Percentiles rank a stretch among this genome's conserved stretches.
Evolutionary conservation across 306 rosid genomes (phyloP).

Genomic region (Prosopis cineraria): DNA sequence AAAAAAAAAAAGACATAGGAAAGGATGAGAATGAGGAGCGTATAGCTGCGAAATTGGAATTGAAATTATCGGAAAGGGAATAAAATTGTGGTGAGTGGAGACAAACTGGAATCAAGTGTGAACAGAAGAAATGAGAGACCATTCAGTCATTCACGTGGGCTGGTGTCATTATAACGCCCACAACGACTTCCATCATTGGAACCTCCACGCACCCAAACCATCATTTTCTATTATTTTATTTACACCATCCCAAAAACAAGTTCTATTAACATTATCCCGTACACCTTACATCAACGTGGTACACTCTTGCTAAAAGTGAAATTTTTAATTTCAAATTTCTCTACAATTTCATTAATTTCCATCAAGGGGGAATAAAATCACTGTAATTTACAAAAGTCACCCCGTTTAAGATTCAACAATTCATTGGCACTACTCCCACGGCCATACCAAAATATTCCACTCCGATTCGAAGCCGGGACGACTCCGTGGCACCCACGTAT

Average conservation of each 20-base stretch:
- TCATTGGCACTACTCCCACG: not conserved
- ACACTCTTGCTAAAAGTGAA: too few species aligned
- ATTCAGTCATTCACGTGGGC: constrained; percentile 46
- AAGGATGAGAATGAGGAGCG: too few species aligned
- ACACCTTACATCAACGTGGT: not conserved
- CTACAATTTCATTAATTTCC: constrained; percentile 32
- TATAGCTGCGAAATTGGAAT: not conserved
- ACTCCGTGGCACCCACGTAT: constrained; percentile 47
- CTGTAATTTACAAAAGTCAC: constrained; percentile 40
- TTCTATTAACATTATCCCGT: not conserved
- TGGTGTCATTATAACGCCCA: constrained; percentile 40
- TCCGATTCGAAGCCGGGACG: constrained; percentile 75
- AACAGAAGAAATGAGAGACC: constrained; percentile 33
- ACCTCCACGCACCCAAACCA: not conserved
- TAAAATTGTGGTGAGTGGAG: not conserved
- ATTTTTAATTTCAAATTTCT: constrained; percentile 11
- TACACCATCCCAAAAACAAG: not conserved
- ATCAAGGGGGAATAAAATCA: constrained; percentile 25
- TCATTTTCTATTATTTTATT: not conserved
- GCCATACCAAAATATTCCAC: not conserved
- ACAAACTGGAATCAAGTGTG: constrained; percentile 42
- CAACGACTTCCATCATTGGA: constrained; percentile 38
- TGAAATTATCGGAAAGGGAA: not conserved
- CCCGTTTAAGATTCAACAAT: too few species aligned
- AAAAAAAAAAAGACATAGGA: too few species aligned